Conservation (phyloP, 2,329 filamentous ascomycete species). For the Microthyrium microscopicum region DNA sequence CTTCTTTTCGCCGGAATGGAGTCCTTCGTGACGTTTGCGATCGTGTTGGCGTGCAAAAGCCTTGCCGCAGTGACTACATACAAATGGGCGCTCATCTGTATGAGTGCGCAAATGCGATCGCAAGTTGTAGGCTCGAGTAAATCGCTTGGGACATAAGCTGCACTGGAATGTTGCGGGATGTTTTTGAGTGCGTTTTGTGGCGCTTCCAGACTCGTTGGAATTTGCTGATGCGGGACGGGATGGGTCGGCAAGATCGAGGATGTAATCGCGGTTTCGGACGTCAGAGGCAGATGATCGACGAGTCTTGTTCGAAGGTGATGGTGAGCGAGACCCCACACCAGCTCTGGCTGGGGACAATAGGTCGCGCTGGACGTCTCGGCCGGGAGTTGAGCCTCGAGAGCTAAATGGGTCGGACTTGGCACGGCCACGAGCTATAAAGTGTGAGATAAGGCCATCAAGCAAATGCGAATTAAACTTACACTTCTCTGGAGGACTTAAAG, state of each 20-base stretch:
- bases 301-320: slow-evolving; percentile 29
- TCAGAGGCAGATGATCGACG: slow-evolving; percentile 35
- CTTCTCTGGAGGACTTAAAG: slow-evolving; percentile 63
- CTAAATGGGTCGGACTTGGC: slow-evolving; percentile 43
- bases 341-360: slow-evolving; percentile 27
- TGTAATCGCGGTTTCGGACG: slow-evolving; percentile 50
- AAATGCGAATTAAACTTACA: slow-evolving; percentile 22
- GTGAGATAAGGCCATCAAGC: slow-evolving; percentile 31
- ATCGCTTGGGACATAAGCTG: slow-evolving; percentile 80
- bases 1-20: slow-evolving; percentile 96
- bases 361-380: slow-evolving; percentile 16
- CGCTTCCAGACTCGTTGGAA: slow-evolving; percentile 9
- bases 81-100: slow-evolving; percentile 91
- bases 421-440: slow-evolving; percentile 31
- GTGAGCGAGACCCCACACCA: slow-evolving; percentile 23
- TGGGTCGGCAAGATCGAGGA: slow-evolving; percentile 80
- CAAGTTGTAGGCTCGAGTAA: slow-evolving; percentile 91
- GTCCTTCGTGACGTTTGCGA: slow-evolving; percentile 86
- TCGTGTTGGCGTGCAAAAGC: slow-evolving; percentile 96
- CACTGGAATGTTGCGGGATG: slow-evolving; percentile 97
- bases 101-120: slow-evolving; percentile 91
- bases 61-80: slow-evolving; percentile 92
- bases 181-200: slow-evolving; percentile 76
- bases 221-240: slow-evolving; percentile 52
- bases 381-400: slow-evolving; percentile 29